Percentiles rank a stretch among this genome's conserved stretches.
phyloP scores from a whole-genome alignment of 345 rosid species.

The Dipteronia sinensis region DNA sequence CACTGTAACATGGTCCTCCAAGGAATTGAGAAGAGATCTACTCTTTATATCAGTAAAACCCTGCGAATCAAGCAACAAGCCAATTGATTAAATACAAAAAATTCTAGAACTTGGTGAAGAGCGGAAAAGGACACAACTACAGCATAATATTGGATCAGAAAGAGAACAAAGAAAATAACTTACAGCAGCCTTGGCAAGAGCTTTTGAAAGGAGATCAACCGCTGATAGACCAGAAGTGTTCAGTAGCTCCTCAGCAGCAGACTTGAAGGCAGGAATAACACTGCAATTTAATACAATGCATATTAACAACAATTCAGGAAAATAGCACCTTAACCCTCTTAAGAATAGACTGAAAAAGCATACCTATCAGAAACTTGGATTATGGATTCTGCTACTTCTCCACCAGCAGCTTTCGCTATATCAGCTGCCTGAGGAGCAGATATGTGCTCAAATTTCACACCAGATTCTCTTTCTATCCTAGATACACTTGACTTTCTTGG shows the following conservation, averaged over 20 bases:
- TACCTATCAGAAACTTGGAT: constrained; percentile 90
- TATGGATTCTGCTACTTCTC: constrained; percentile 72
- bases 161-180: constrained; percentile 25
- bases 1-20: constrained; percentile 87
- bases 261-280: constrained; percentile 83
- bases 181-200: constrained; percentile 91
- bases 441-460: constrained; percentile 85
- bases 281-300: constrained; percentile 43
- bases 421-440: constrained; percentile 84
- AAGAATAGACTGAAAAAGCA: not conserved
- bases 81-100: not conserved
- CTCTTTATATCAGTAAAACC: constrained; percentile 87
- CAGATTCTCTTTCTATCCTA: constrained; percentile 80
- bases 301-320: constrained; percentile 13
- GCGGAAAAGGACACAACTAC: not conserved
- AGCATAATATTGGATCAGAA: not conserved
- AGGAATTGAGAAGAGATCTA: constrained; percentile 83
- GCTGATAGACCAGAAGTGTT: constrained; percentile 74
- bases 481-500: constrained; percentile 74
- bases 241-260: constrained; percentile 77
- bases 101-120: not conserved
- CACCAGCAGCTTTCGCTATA: constrained; percentile 81
- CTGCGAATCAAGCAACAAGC: constrained; percentile 39
- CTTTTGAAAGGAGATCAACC: constrained; percentile 85
- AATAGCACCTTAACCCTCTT: not conserved